Percentiles rank a stretch among this genome's conserved stretches.
phyloP scores from a whole-genome alignment of 352 stramenopile species.

The Phytophthora hybrid region DNA sequence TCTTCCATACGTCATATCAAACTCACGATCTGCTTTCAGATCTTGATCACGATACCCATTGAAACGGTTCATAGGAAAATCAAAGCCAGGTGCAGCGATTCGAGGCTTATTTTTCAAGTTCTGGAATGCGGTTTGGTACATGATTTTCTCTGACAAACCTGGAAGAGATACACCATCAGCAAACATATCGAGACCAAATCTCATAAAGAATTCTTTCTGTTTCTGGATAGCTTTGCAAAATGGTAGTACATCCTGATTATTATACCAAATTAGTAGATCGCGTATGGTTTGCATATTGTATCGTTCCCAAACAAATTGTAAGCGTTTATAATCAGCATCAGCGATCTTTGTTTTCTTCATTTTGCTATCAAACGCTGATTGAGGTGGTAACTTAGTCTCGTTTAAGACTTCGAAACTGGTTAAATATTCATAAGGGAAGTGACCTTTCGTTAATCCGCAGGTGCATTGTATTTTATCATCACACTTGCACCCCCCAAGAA shows the following conservation, averaged over 20 bases:
- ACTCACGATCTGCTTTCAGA: no score
- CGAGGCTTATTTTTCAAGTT: no score
- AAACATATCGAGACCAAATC: conserved; percentile 33
- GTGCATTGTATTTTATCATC: conserved; percentile 36
- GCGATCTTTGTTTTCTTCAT: background rate
- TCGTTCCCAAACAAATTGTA: background rate
- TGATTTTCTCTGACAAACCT: conserved; percentile 24
- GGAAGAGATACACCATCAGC: conserved; percentile 23
- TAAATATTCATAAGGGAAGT: conserved; percentile 42
- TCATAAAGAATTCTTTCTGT: conserved; percentile 20
- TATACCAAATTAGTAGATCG: background rate
- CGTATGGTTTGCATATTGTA: background rate
- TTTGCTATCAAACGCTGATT: background rate
- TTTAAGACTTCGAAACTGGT: conserved; percentile 3
- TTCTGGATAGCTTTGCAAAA: background rate
- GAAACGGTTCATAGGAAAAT: no score
- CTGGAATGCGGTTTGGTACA: conserved; percentile 27
- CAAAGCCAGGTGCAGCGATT: no score
- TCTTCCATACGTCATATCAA: no score
- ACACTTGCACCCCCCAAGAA: conserved; percentile 29
- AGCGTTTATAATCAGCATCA: background rate
- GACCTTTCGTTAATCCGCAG: conserved; percentile 32
- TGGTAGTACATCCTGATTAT: background rate
- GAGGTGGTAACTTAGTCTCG: background rate
- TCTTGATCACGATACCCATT: no score